Conservation (phyloP, 257 asterid species). For the Parsonsia alboflavescens region DNA sequence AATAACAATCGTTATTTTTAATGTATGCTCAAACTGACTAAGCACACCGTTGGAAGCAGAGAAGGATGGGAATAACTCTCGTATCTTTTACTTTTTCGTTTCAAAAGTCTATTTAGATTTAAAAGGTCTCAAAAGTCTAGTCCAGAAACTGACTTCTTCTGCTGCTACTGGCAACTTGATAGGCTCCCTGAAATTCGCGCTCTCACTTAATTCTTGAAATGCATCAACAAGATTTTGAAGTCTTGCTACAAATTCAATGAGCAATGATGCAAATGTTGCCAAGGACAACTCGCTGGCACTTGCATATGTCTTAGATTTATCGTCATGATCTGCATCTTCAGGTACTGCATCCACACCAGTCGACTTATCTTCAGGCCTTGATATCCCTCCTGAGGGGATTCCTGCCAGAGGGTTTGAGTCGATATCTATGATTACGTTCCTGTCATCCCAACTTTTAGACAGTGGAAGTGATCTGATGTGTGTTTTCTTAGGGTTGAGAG, state of each 20-base stretch:
- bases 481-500: not conserved
- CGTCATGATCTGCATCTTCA: constrained; percentile 26
- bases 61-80: not conserved
- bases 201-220: constrained; percentile 55
- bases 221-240: constrained; percentile 70
- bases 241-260: constrained; percentile 75
- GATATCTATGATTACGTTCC: not conserved
- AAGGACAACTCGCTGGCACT: constrained; percentile 75
- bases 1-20: too few species aligned
- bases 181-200: constrained; percentile 56
- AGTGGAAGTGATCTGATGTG: constrained; percentile 24
- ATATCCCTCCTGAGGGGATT: constrained; percentile 10
- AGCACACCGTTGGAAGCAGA: not conserved
- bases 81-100: too few species aligned
- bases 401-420: constrained; percentile 10
- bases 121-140: constrained; percentile 29
- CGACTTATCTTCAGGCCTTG: constrained; percentile 29
- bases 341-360: constrained; percentile 24
- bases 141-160: constrained; percentile 31
- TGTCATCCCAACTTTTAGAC: constrained; percentile 45
- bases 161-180: constrained; percentile 18
- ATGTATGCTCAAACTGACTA: not conserved
- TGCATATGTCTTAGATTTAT: constrained; percentile 50
- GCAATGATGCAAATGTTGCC: constrained; percentile 68
- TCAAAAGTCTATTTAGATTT: constrained; percentile 17